A percentile compares a stretch with the other conserved stretches of the same genome.
Evolutionary conservation across 495 filamentous ascomycete genomes (phyloP).

Genomic region (Geoglossum glabrum): DNA sequence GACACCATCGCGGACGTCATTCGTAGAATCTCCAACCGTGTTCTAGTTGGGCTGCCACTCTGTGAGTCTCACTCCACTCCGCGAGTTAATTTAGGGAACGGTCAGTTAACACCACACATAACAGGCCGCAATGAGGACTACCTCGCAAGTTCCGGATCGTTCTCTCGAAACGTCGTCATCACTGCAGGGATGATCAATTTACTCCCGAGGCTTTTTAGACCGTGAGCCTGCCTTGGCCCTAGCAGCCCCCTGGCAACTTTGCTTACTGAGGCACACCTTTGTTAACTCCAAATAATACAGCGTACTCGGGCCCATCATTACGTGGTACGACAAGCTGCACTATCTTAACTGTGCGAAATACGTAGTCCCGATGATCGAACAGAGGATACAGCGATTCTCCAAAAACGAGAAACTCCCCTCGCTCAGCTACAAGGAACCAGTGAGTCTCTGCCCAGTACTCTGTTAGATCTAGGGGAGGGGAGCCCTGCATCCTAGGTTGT

Average conservation of each 20-base stretch:
- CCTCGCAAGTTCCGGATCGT: background rate
- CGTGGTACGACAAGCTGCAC: background rate
- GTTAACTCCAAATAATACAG: background rate
- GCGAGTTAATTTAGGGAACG: background rate
- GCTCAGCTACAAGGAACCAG: background rate
- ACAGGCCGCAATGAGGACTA: background rate
- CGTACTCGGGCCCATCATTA: background rate
- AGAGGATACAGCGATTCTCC: background rate
- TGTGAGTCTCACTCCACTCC: conserved; percentile 2
- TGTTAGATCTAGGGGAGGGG: no score
- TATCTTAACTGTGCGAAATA: background rate
- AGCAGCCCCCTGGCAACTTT: background rate
- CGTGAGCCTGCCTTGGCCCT: background rate
- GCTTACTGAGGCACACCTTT: background rate
- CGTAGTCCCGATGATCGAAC: background rate
- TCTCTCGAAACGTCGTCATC: background rate
- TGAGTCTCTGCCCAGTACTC: no score
- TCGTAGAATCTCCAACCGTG: conserved; percentile 19
- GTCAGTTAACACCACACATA: background rate
- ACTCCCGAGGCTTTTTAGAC: background rate
- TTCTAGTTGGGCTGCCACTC: conserved; percentile 2
- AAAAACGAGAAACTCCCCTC: background rate
- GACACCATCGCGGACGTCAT: conserved; percentile 22
- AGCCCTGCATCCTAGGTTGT: no score
- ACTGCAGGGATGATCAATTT: background rate